phyloP scores from a whole-genome alignment of 1,284 basidiomycete genomes.

The Porodaedalea pini region DNA sequence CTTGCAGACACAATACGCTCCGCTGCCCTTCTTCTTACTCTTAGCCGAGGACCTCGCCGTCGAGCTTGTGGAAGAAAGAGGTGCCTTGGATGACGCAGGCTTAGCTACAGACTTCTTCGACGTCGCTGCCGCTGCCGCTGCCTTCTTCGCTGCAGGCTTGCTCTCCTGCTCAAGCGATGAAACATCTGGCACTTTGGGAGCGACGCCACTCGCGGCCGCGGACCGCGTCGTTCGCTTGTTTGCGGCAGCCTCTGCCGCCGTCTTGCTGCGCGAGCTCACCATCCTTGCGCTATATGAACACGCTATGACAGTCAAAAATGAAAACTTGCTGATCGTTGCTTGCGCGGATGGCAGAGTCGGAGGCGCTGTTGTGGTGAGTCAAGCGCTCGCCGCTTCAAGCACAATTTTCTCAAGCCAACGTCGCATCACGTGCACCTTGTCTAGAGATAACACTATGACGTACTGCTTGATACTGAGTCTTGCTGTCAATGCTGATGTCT shows the following conservation, averaged over 20 bases:
- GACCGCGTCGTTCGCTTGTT: constrained; percentile 14
- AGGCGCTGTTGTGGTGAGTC: neutral
- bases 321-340: neutral
- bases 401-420: neutral
- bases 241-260: constrained; percentile 15
- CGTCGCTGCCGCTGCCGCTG: no score
- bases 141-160: neutral
- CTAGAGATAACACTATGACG: no score
- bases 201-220: constrained; percentile 1
- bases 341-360: neutral
- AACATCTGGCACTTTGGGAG: neutral
- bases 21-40: constrained; percentile 4
- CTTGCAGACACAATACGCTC: constrained; percentile 55
- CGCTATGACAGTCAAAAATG: neutral
- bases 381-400: neutral
- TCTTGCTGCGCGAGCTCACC: constrained; percentile 19
- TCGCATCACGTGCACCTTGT: no score
- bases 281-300: neutral
- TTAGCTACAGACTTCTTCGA: constrained; percentile 4
- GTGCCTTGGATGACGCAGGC: neutral
- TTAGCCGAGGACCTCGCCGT: neutral
- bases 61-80: neutral
- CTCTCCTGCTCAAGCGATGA: neutral
- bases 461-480: no score
- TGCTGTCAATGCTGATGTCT: no score